Percentiles rank a stretch among this genome's conserved stretches.
These are phyloP conservation scores for Dactylonectria estremocensis DNA, from an alignment of 2,329 filamentous ascomycete species.

Conservation along the genomic window DNA sequence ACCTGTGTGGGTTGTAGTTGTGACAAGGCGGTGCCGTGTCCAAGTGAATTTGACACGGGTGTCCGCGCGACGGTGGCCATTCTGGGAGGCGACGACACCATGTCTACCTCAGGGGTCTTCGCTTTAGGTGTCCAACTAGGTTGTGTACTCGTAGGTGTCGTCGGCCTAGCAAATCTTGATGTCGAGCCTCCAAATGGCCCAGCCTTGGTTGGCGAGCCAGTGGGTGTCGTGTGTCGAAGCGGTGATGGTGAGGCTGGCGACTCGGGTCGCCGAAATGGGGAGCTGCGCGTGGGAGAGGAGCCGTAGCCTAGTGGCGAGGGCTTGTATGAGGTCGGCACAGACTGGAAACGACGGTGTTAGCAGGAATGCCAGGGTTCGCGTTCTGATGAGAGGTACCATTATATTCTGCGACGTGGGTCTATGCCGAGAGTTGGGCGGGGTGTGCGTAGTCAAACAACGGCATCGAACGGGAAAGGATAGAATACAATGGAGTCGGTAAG, in stretches of 20 bases:
- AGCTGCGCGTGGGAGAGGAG: conserved; percentile 72
- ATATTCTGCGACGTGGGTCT: conserved; percentile 48
- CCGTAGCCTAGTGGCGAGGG: conserved; percentile 81
- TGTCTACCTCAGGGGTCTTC: conserved; percentile 49
- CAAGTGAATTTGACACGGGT: conserved; percentile 54
- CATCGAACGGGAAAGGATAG: conserved; percentile 26
- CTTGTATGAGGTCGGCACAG: conserved; percentile 74
- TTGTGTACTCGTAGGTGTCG: conserved; percentile 55
- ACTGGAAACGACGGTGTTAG: conserved; percentile 58
- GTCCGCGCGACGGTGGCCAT: conserved; percentile 52
- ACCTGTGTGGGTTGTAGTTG: conserved; percentile 87
- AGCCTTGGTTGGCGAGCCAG: conserved; percentile 71
- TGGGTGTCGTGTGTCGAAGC: conserved; percentile 76
- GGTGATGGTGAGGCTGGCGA: conserved; percentile 77
- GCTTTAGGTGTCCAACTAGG: conserved; percentile 58
- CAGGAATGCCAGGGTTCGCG: conserved; percentile 43
- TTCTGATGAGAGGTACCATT: conserved; percentile 52
- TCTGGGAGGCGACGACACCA: conserved; percentile 55
- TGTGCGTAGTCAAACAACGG: conserved; percentile 39
- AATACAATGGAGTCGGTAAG: conserved; percentile 8
- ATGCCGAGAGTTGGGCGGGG: conserved; percentile 37
- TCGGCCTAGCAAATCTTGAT: conserved; percentile 58
- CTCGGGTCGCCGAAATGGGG: conserved; percentile 74
- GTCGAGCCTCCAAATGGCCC: conserved; percentile 45
- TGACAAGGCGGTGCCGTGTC: conserved; percentile 71